Evolutionary conservation across 2,329 filamentous ascomycete species (phyloP).

Genomic region (Fusarium graminum): DNA sequence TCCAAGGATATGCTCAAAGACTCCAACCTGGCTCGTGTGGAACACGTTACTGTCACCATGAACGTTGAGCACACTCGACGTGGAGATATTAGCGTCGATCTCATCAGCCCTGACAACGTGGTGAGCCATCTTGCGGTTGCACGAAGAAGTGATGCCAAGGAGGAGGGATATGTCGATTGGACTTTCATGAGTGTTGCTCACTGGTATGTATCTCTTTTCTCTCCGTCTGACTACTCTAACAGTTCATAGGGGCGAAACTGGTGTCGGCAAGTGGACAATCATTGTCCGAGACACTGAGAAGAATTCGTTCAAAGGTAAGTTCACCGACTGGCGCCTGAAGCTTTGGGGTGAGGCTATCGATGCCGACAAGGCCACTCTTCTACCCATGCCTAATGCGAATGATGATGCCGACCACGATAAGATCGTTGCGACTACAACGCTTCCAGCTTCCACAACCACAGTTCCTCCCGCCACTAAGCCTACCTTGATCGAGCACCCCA

Average conservation of each 20-base stretch:
- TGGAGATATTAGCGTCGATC: constrained; percentile 91
- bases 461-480: constrained; percentile 60
- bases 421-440: constrained; percentile 65
- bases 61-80: constrained; percentile 89
- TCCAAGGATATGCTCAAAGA: constrained; percentile 82
- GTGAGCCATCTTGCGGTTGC: constrained; percentile 85
- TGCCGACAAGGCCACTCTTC: constrained; percentile 74
- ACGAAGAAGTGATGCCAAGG: constrained; percentile 75
- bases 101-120: constrained; percentile 85
- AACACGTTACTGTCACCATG: constrained; percentile 98
- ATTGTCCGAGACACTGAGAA: constrained; percentile 86
- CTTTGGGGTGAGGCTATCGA: constrained; percentile 94
- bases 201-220: constrained; percentile 70
- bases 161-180: constrained; percentile 88
- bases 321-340: constrained; percentile 92
- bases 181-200: constrained; percentile 99
- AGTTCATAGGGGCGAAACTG: constrained; percentile 80
- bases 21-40: constrained; percentile 86
- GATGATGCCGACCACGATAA: constrained; percentile 87
- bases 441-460: constrained; percentile 74
- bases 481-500: constrained; percentile 62
- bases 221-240: constrained; percentile 48
- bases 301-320: constrained; percentile 82
- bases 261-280: constrained; percentile 90
- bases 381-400: constrained; percentile 84